Evolutionary conservation across 2,329 filamentous ascomycete species (phyloP).

Genomic region (Neofusicoccum sp.): DNA sequence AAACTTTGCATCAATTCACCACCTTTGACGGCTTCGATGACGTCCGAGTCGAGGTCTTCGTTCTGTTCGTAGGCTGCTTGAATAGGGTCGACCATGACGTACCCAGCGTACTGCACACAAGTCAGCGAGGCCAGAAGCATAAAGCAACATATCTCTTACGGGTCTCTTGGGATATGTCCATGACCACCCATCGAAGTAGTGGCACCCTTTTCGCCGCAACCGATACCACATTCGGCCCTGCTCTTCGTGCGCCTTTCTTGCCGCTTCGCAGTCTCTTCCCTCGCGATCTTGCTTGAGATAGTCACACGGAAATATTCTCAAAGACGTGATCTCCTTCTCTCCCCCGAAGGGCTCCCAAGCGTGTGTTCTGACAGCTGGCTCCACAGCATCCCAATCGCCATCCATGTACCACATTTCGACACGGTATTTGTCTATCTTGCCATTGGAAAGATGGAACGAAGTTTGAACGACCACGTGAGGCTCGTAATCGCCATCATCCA

Average conservation of each 20-base stretch:
- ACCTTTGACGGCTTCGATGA: too few species aligned
- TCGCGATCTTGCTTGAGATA: not conserved
- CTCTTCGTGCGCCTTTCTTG: constrained; percentile 16
- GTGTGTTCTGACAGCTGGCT: too few species aligned
- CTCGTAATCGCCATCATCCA: constrained; percentile 6
- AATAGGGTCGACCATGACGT: constrained; percentile 20
- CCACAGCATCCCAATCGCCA: too few species aligned
- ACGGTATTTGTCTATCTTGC: not conserved
- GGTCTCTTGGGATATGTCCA: constrained; percentile 13
- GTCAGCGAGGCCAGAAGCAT: too few species aligned
- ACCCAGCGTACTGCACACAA: constrained; percentile 13
- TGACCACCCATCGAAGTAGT: constrained; percentile 17
- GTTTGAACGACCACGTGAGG: constrained; percentile 10
- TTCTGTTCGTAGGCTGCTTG: not conserved
- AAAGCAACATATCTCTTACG: not conserved
- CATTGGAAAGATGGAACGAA: constrained; percentile 19
- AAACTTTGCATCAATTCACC: too few species aligned
- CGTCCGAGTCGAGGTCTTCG: too few species aligned
- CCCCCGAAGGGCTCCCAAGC: too few species aligned
- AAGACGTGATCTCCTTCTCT: too few species aligned
- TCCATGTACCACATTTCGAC: too few species aligned
- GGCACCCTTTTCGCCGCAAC: constrained; percentile 17
- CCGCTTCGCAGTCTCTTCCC: constrained; percentile 6
- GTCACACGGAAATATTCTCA: too few species aligned
- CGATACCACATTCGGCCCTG: constrained; percentile 19